Percentiles rank a stretch among this genome's conserved stretches.
Evolutionary conservation across 164 flowering plant genomes (phyloP).

Genomic region (Kalanchoe fedtschenkoi): DNA sequence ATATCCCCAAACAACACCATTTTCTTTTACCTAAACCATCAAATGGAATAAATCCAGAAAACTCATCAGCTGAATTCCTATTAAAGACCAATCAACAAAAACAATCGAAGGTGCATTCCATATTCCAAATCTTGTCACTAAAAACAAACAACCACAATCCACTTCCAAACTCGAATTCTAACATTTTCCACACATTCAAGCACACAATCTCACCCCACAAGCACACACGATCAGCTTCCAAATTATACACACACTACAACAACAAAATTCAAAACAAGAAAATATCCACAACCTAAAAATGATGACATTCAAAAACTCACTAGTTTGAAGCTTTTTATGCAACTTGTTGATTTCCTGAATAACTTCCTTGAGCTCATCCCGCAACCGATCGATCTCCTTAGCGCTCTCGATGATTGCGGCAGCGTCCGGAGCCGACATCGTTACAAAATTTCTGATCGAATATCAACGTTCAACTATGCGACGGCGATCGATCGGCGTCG

Average conservation of each 20-base stretch:
- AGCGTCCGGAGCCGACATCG: slow-evolving; percentile 43
- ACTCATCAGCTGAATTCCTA: no score
- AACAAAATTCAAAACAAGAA: neutral
- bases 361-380: slow-evolving; percentile 67
- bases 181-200: no score
- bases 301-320: slow-evolving; percentile 24
- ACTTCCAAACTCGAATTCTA: no score
- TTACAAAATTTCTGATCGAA: neutral
- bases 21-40: no score
- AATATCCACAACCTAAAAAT: neutral
- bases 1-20: no score
- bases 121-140: no score
- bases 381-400: slow-evolving; percentile 80
- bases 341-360: slow-evolving; percentile 75
- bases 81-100: no score
- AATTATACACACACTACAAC: neutral
- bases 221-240: no score
- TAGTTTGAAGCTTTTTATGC: slow-evolving; percentile 74
- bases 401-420: slow-evolving; percentile 42
- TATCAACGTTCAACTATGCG: neutral
- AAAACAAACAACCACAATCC: no score
- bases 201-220: no score
- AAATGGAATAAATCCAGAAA: no score
- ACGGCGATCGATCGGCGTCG: neutral
- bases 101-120: no score